phyloP scores from a whole-genome alignment of 495 filamentous ascomycete genomes.

The Tuber indicum region DNA sequence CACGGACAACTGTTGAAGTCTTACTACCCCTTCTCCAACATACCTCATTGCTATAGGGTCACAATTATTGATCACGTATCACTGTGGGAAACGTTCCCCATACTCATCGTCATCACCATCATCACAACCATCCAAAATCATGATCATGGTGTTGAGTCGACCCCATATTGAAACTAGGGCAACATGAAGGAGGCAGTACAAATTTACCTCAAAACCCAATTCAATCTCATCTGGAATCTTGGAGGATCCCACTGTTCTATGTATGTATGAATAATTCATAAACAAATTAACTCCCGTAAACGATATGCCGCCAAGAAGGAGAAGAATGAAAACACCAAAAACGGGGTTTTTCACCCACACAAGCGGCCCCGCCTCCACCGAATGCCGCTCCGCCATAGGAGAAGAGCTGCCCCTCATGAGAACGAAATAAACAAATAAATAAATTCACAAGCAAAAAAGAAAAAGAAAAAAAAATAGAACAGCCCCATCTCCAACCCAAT shows the following conservation, averaged over 20 bases:
- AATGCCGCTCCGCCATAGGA: constrained; percentile 1
- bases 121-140: background rate
- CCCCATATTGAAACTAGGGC: background rate
- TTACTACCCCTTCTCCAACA: background rate
- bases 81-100: background rate
- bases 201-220: background rate
- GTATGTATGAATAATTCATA: background rate
- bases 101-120: constrained; percentile 1
- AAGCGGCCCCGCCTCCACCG: background rate
- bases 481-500: background rate
- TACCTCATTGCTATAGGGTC: background rate
- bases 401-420: background rate
- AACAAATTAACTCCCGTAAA: background rate
- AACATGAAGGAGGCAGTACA: background rate
- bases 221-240: background rate
- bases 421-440: background rate
- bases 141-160: constrained; percentile 1
- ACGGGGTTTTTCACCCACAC: background rate
- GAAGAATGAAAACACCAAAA: background rate
- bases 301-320: background rate
- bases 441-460: background rate
- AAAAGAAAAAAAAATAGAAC: background rate
- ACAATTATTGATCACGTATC: background rate
- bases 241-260: background rate
- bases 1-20: background rate